These are phyloP conservation scores for California macrophylla DNA, from an alignment of 441 rosid species.

Conservation along the genomic window DNA sequence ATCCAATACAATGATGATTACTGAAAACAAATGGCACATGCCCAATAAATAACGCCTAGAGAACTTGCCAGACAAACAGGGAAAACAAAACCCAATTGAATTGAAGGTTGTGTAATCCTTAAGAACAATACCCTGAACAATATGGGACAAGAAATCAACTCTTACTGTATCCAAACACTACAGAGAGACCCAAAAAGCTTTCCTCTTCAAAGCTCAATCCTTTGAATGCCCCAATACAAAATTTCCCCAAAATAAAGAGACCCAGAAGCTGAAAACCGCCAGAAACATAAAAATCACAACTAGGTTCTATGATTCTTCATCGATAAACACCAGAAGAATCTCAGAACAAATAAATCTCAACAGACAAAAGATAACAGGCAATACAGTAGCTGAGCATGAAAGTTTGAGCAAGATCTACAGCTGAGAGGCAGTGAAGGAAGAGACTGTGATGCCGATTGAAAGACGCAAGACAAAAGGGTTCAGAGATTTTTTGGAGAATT, in stretches of 20 bases:
- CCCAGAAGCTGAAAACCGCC: neutral
- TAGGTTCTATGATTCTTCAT: neutral
- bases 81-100: neutral
- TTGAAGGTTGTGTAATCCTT: neutral
- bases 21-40: neutral
- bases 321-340: neutral
- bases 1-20: slow-evolving; percentile 8
- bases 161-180: neutral
- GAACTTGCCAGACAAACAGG: neutral
- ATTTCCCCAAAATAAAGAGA: neutral
- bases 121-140: too few species aligned
- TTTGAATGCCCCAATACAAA: neutral
- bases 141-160: neutral
- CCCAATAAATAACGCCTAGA: slow-evolving; percentile 9
- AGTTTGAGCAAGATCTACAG: slow-evolving; percentile 18
- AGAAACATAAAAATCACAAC: neutral
- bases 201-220: neutral
- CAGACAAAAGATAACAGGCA: neutral
- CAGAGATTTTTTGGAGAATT: slow-evolving; percentile 13
- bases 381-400: neutral
- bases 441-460: neutral
- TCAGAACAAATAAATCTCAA: neutral
- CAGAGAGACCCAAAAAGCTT: neutral
- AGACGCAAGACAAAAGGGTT: neutral
- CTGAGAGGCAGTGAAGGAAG: neutral